A percentile compares a stretch with the other conserved stretches of the same genome.
Evolutionary conservation across 106 monocot genomes (phyloP).

Genomic region (Acorus gramineus): DNA sequence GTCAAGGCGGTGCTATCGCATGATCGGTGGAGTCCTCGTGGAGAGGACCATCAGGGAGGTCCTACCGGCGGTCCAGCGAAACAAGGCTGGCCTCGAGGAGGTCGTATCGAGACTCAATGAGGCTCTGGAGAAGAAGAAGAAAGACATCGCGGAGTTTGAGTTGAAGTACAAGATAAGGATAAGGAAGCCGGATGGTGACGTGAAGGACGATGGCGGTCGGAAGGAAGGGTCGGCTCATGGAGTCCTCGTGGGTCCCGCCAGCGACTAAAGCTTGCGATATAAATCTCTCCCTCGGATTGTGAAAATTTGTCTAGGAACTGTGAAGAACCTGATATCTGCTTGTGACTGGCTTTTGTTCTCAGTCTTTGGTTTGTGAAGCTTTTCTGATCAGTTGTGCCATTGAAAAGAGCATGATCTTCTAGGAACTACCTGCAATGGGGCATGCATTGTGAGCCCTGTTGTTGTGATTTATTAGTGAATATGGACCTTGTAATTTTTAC

Average conservation of each 20-base stretch:
- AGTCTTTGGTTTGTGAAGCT: too few species aligned
- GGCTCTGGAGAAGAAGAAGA: conserved; percentile 87
- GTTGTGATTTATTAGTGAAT: too few species aligned
- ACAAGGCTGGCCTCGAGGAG: conserved; percentile 87
- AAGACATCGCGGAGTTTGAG: conserved; percentile 84
- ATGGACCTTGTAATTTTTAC: too few species aligned
- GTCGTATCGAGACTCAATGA: conserved; percentile 73
- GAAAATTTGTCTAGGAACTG: too few species aligned
- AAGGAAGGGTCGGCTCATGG: conserved; percentile 84
- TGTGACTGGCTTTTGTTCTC: too few species aligned
- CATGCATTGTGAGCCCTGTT: too few species aligned
- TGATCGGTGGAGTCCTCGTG: conserved; percentile 86
- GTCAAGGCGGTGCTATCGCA: conserved; percentile 71
- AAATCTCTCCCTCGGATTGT: too few species aligned
- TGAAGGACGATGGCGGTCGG: conserved; percentile 27
- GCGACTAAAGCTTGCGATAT: neutral
- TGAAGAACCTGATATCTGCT: too few species aligned
- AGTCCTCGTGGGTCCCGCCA: conserved; percentile 79
- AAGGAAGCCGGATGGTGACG: conserved; percentile 32
- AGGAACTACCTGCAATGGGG: too few species aligned
- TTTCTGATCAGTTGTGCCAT: too few species aligned
- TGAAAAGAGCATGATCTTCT: too few species aligned
- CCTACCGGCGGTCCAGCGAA: conserved; percentile 75
- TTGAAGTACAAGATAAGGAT: conserved; percentile 94
- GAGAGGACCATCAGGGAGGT: conserved; percentile 87